These are phyloP conservation scores for Botrytis deweyae DNA, from an alignment of 2,329 filamentous ascomycete species.

Conservation along the genomic window DNA sequence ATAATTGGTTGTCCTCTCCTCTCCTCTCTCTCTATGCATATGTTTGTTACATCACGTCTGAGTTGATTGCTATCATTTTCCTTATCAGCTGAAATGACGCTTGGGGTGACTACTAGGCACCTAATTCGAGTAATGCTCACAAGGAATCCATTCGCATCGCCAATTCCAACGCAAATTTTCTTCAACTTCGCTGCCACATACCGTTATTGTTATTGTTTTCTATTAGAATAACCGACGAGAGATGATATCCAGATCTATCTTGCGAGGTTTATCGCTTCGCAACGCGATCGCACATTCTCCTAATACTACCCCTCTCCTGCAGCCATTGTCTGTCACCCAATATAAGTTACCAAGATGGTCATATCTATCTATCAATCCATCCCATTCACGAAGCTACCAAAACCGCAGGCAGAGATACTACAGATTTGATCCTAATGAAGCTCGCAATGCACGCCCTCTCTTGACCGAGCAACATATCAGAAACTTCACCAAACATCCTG, in stretches of 20 bases:
- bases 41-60: background rate
- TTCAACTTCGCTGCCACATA: background rate
- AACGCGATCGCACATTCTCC: background rate
- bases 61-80: background rate
- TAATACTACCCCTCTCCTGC: background rate
- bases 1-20: background rate
- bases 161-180: background rate
- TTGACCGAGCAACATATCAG: slow-evolving; percentile 41
- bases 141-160: background rate
- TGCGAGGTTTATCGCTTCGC: background rate
- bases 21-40: background rate
- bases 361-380: background rate
- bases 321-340: background rate
- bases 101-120: background rate
- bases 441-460: slow-evolving; percentile 41
- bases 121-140: background rate
- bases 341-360: background rate
- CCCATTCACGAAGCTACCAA: slow-evolving; percentile 18
- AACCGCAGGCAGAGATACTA: slow-evolving; percentile 19
- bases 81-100: background rate
- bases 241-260: slow-evolving; percentile 8
- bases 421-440: slow-evolving; percentile 29
- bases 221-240: background rate
- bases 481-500: slow-evolving; percentile 40
- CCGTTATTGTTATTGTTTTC: background rate